Percentiles rank a stretch among this genome's conserved stretches.
Evolutionary conservation across 139 green algal species (phyloP).

Genomic region (Ettlia oleoabundans): DNA sequence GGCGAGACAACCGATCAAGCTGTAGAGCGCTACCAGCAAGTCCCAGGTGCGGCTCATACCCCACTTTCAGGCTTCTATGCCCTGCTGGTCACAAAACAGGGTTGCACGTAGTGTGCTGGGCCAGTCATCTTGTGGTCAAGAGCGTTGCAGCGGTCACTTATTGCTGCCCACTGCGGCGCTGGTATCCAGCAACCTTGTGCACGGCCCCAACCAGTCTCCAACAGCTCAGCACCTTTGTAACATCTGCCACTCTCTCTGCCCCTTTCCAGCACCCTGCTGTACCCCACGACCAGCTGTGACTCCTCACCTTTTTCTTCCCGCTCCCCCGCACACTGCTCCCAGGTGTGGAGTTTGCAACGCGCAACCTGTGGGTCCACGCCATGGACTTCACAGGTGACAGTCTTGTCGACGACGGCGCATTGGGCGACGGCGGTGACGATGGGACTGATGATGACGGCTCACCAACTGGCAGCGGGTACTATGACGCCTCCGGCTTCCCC

Average conservation of each 20-base stretch:
- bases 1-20: not conserved
- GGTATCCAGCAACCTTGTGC: not conserved
- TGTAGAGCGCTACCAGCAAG: not conserved
- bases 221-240: too few relatives aligned
- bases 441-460: not conserved
- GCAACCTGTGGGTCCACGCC: not conserved
- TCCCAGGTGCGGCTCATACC: not conserved
- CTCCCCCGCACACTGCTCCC: not conserved
- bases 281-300: not conserved
- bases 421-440: not conserved
- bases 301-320: not conserved
- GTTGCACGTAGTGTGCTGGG: too few relatives aligned
- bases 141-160: too few relatives aligned
- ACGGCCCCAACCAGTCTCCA: too few relatives aligned
- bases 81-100: too few relatives aligned
- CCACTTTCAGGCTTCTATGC: not conserved
- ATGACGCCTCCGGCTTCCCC: not conserved
- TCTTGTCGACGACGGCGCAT: not conserved
- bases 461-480: not conserved
- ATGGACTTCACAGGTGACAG: not conserved
- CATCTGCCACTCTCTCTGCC: too few relatives aligned
- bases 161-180: not conserved
- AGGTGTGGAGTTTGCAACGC: not conserved
- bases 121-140: too few relatives aligned
- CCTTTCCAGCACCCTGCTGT: not conserved